phyloP scores from a whole-genome alignment of 495 filamentous ascomycete species.

The Letharia columbiana region DNA sequence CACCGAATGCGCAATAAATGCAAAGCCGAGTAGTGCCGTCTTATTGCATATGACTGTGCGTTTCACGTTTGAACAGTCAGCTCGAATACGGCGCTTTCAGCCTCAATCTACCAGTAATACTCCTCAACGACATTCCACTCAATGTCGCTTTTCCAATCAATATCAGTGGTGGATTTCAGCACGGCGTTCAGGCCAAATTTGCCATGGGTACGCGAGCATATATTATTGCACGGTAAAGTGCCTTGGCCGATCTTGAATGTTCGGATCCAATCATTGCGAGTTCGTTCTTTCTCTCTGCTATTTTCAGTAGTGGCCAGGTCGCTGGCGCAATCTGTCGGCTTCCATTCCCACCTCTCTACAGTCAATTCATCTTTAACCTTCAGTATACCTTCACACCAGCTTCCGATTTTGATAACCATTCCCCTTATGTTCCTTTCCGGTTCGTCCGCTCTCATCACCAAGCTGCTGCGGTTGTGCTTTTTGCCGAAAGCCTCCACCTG shows the following conservation, averaged over 20 bases:
- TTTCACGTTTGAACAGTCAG: neutral
- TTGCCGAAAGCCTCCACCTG: slow-evolving; percentile 20
- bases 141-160: neutral
- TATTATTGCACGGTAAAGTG: slow-evolving; percentile 16
- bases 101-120: slow-evolving; percentile 17
- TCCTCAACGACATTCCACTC: slow-evolving; percentile 22
- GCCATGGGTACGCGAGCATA: slow-evolving; percentile 16
- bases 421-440: slow-evolving; percentile 30
- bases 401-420: slow-evolving; percentile 40
- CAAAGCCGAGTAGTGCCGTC: neutral
- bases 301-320: neutral
- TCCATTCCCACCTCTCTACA: slow-evolving; percentile 39
- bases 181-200: slow-evolving; percentile 14
- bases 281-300: neutral
- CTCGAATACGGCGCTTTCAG: neutral
- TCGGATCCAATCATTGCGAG: slow-evolving; percentile 15
- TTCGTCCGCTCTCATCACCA: slow-evolving; percentile 33
- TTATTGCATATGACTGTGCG: neutral
- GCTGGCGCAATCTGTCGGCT: slow-evolving; percentile 10
- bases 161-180: neutral
- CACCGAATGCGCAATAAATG: neutral
- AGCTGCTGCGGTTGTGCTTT: slow-evolving; percentile 17
- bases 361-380: slow-evolving; percentile 32
- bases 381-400: slow-evolving; percentile 40
- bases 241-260: slow-evolving; percentile 14